A percentile compares a stretch with the other conserved stretches of the same genome.
Conservation (phyloP, 2,329 filamentous ascomycete species). For the Xylariales sp. region DNA sequence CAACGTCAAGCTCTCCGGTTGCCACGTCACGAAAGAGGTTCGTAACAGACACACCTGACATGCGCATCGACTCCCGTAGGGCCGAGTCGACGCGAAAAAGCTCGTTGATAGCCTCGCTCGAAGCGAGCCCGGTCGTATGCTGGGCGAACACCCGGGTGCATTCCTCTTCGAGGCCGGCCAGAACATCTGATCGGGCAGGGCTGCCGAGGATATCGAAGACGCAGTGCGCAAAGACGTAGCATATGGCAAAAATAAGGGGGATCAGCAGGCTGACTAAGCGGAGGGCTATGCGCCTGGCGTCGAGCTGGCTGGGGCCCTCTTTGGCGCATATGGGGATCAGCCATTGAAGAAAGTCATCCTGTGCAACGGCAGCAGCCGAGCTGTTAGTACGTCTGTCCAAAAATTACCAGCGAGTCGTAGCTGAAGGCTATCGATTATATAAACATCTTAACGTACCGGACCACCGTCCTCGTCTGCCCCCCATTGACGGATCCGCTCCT, state of each 20-base stretch:
- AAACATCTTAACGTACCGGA: neutral
- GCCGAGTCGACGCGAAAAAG: conserved; percentile 5
- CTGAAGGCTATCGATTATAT: too few relatives aligned
- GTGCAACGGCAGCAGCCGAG: too few relatives aligned
- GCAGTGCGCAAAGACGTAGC: neutral
- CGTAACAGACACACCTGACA: neutral
- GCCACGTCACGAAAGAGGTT: neutral
- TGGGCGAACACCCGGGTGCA: neutral
- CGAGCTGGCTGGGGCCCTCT: neutral
- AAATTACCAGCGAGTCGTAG: too few relatives aligned
- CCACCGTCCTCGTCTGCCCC: neutral
- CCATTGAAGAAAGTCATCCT: conserved; percentile 6
- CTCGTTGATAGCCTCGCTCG: neutral
- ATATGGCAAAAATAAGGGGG: neutral
- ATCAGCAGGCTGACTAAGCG: neutral
- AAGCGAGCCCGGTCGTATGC: neutral
- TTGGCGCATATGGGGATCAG: neutral
- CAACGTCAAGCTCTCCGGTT: too few relatives aligned
- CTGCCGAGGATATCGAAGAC: neutral
- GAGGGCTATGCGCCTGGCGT: neutral
- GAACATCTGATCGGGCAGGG: neutral
- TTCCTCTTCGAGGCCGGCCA: neutral
- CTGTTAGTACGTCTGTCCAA: too few relatives aligned
- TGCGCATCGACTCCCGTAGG: conserved; percentile 4
- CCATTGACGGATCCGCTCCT: neutral